phyloP scores from a whole-genome alignment of 441 rosid genomes.

The Isatis lusitanica region DNA sequence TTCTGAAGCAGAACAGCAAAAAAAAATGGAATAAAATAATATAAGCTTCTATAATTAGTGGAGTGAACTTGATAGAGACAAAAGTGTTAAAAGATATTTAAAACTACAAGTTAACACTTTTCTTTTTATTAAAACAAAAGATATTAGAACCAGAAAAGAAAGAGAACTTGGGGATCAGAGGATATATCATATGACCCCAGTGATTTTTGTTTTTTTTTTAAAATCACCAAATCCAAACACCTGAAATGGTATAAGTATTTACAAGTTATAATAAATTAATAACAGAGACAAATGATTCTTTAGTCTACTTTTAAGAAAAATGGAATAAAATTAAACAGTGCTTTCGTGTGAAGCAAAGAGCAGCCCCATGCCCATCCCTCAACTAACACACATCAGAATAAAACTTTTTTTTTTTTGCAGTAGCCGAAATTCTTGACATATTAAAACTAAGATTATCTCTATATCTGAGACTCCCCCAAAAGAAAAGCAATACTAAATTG shows the following conservation, averaged over 20 bases:
- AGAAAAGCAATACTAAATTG: neutral
- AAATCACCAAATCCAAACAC: conserved; percentile 5
- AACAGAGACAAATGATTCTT: conserved; percentile 12
- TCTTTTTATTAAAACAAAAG: neutral
- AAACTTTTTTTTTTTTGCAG: conserved; percentile 13
- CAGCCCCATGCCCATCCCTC: conserved; percentile 18
- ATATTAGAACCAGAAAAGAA: conserved; percentile 29
- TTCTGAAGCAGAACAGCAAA: neutral
- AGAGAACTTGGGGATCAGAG: conserved; percentile 71
- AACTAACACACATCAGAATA: conserved; percentile 31
- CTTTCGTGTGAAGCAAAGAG: conserved; percentile 28
- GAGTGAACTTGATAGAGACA: conserved; percentile 44
- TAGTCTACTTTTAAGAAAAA: neutral
- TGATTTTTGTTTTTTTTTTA: neutral
- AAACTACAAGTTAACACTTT: conserved; percentile 26
- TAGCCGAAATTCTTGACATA: conserved; percentile 49
- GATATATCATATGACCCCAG: conserved; percentile 37
- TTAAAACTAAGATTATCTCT: neutral
- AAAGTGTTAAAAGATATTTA: conserved; percentile 36
- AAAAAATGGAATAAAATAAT: neutral
- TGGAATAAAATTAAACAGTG: neutral
- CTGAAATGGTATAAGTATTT: conserved; percentile 15
- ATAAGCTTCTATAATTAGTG: conserved; percentile 8
- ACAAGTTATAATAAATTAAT: neutral
- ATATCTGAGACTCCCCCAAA: neutral